These are phyloP conservation scores for Boletus vermiculosoides DNA, from an alignment of 768 basidiomycete species.

Conservation along the genomic window DNA sequence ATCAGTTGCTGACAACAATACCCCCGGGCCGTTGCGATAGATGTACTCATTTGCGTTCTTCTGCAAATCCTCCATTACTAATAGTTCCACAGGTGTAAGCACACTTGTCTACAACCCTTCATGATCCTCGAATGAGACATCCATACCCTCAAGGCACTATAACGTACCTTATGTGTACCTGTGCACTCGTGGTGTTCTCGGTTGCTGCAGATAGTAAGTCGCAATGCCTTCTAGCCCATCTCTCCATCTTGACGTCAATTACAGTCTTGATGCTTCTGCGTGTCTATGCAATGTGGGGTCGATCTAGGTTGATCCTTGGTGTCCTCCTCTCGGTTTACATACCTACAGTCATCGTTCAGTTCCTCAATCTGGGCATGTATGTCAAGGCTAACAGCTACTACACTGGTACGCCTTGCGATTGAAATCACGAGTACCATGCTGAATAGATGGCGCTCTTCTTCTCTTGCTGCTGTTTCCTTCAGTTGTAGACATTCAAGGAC, in stretches of 20 bases:
- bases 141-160: not conserved
- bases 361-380: not conserved
- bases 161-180: not conserved
- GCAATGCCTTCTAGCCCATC: not conserved
- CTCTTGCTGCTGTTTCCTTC: too few relatives aligned
- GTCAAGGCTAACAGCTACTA: not conserved
- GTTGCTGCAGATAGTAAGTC: slow-evolving; percentile 4
- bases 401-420: not conserved
- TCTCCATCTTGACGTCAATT: not conserved
- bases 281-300: too few relatives aligned
- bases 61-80: too few relatives aligned
- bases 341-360: not conserved
- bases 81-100: too few relatives aligned
- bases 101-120: too few relatives aligned
- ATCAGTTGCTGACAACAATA: not conserved
- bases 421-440: too few relatives aligned
- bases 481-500: not conserved
- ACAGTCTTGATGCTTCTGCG: too few relatives aligned
- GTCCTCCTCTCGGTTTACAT: slow-evolving; percentile 4
- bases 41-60: not conserved
- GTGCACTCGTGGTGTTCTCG: not conserved
- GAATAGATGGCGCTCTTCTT: too few relatives aligned
- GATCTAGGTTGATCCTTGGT: too few relatives aligned
- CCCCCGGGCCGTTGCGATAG: not conserved
- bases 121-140: too few relatives aligned